These are phyloP conservation scores for Eragrostis tef DNA, from an alignment of 202 grass and related monocot species.

Conservation along the genomic window DNA sequence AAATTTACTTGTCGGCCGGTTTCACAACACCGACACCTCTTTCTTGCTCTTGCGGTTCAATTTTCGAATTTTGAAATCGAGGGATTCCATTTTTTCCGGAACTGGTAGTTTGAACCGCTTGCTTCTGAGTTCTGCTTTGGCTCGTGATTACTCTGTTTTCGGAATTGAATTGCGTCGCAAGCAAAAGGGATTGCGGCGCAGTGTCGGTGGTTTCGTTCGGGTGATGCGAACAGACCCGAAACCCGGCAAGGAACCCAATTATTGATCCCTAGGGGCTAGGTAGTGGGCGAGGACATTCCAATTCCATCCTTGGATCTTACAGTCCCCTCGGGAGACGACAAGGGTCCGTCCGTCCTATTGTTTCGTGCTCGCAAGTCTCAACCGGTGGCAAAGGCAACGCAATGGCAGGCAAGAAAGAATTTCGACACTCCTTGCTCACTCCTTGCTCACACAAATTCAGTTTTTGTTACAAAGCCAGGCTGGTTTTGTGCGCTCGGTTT, in stretches of 20 bases:
- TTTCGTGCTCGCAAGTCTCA: not conserved
- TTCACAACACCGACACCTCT: no score
- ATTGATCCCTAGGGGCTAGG: constrained; percentile 22
- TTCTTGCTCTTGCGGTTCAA: no score
- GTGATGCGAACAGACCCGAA: not conserved
- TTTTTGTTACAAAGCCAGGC: no score
- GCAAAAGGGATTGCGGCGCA: not conserved
- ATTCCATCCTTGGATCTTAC: constrained; percentile 33
- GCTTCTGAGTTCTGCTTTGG: not conserved
- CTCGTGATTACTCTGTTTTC: not conserved
- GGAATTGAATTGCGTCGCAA: not conserved
- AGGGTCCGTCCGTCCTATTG: not conserved
- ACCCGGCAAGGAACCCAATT: constrained; percentile 6
- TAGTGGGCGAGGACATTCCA: constrained; percentile 36
- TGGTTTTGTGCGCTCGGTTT: no score
- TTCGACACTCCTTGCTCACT: not conserved
- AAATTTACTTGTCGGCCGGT: no score
- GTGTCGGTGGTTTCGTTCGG: not conserved
- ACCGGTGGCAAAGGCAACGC: constrained; percentile 1
- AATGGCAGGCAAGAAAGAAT: not conserved
- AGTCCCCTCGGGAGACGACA: constrained; percentile 38
- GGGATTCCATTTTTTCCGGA: no score
- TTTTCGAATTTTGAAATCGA: no score
- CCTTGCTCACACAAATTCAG: no score
- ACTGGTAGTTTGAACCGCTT: no score